Base-by-base conservation (phyloP, 108 stramenopile genomes). In the Cylindrotheca fusiformis region DNA sequence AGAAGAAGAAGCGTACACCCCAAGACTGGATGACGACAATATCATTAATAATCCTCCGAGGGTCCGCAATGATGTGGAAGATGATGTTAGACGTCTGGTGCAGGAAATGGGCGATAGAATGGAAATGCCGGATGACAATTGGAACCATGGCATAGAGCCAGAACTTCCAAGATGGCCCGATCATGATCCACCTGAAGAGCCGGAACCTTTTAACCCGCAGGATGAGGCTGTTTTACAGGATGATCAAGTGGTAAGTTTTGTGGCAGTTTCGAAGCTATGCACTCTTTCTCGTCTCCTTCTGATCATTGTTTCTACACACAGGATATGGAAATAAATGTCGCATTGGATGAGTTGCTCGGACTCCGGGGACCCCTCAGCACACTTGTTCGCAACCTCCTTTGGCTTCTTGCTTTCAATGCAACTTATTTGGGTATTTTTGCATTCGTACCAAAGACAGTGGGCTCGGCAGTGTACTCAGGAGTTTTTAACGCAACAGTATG, bases 331-430 rank as follows among this genome's bases (percentile, higher is more conserved):
- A 78, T 96, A 10, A 90, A 95, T 56, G 67, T 96, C 32, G 91
- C 94, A 4, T 49, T 97, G 29, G 94, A 97, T 59, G 94, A 97
- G 58, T 69, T 97, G 33, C 65, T 97, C n/a, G 97, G 97, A 0
- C 72, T 96, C 21, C 87, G 97, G 18, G 97, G 97, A 0, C 97
- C 97, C 19, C 32, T 93, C 18, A 62, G 76, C 30, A 79, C 77
- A 28, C 67, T 97, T 25, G 55, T 95, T 28, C 81, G 95, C 25
- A 96, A 97, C 60, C 53, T 93, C 23, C 65, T 86, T 20, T 95
- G 90, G 90, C 76, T 97, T 26, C 47, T 97, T 52, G 90, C 93
- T 4, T 97, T 96, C 75, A 91, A 95, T 67, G 93, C 91, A 41
- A 80, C 93, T 0, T 97, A 93, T 62, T 77, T 97, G n/a, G 92